Conservation (phyloP, 2,329 filamentous ascomycete genomes). For the Trichoderma endophyticum region DNA sequence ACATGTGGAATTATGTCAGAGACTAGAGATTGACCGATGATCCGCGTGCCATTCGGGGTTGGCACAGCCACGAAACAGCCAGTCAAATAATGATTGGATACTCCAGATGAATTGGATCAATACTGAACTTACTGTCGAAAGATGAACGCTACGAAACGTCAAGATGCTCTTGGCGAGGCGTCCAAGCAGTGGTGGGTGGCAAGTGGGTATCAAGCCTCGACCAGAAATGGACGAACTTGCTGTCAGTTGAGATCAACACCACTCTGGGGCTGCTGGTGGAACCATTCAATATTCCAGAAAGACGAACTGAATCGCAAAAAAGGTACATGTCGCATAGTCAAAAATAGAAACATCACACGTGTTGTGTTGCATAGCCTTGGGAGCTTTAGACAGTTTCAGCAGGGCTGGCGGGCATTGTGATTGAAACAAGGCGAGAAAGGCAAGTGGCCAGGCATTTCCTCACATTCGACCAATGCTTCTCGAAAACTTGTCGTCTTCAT, state of each 20-base stretch:
- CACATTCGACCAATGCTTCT: neutral
- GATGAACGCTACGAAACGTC: neutral
- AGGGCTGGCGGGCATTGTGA: neutral
- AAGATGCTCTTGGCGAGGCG: neutral
- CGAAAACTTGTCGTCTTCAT: neutral
- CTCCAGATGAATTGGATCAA: neutral
- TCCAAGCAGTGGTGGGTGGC: neutral
- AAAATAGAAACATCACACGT: slow-evolving; percentile 15
- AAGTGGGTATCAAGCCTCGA: neutral
- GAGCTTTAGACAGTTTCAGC: slow-evolving; percentile 4
- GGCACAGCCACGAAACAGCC: slow-evolving; percentile 7
- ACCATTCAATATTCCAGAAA: neutral
- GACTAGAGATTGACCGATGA: neutral
- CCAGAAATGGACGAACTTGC: neutral
- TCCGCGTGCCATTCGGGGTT: neutral
- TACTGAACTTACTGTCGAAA: neutral
- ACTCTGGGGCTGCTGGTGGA: neutral
- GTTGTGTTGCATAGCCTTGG: neutral
- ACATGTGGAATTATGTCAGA: neutral
- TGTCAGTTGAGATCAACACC: neutral
- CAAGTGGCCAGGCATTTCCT: neutral
- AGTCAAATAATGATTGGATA: neutral
- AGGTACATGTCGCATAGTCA: neutral
- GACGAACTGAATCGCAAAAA: neutral
- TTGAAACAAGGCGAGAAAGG: neutral